Percentiles rank a stretch among this genome's conserved stretches.
Evolutionary conservation across 2,329 filamentous ascomycete species (phyloP).

Genomic region (Raffaelea albimanens): DNA sequence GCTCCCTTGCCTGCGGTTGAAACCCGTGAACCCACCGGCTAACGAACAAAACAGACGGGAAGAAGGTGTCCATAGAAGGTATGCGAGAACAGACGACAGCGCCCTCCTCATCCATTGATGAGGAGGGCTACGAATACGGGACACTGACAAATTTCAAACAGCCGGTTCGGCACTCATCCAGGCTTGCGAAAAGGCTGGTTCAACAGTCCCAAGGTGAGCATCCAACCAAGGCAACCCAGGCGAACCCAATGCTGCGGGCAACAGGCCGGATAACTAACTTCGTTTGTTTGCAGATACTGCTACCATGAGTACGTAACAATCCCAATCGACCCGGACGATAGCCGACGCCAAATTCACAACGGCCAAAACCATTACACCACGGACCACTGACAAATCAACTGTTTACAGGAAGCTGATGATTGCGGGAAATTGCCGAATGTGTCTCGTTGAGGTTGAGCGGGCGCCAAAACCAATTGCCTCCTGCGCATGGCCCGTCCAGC

Average conservation of each 20-base stretch:
- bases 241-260: not conserved
- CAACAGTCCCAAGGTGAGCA: conserved; percentile 70
- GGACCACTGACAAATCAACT: conserved; percentile 18
- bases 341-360: not conserved
- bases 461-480: conserved; percentile 96
- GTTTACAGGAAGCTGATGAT: conserved; percentile 84
- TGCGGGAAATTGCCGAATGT: conserved; percentile 99
- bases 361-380: not conserved
- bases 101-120: conserved; percentile 5
- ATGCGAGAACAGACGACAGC: conserved; percentile 19
- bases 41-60: conserved; percentile 62
- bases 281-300: conserved; percentile 61
- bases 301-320: conserved; percentile 68
- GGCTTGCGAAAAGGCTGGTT: conserved; percentile 96
- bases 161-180: conserved; percentile 96
- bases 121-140: not conserved
- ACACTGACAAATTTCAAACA: conserved; percentile 29
- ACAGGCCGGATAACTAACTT: conserved; percentile 21
- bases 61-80: conserved; percentile 98
- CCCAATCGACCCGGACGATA: not conserved
- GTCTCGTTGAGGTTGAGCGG: conserved; percentile 93
- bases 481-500: conserved; percentile 96
- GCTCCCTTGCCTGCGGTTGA: conserved; percentile 16
- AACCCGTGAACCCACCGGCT: not conserved
- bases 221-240: not conserved